Evolutionary conservation across 2,329 filamentous ascomycete species (phyloP).

Genomic region (Coniochaeta ligniaria): DNA sequence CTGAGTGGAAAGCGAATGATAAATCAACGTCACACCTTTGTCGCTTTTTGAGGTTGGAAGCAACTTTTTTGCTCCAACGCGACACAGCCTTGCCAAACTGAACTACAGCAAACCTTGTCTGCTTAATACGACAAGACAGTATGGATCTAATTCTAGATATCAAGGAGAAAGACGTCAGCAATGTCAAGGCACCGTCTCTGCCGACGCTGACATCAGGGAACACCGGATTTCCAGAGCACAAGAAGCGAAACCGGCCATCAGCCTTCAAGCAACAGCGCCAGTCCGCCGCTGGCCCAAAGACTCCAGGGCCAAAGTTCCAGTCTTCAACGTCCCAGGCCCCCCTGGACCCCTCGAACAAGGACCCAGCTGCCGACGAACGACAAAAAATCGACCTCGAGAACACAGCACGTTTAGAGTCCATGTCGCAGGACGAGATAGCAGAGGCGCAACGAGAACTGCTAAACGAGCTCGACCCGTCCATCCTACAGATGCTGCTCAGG

Average conservation of each 20-base stretch:
- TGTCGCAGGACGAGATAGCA: slow-evolving; percentile 78
- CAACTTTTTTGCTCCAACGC: background rate
- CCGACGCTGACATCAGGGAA: slow-evolving; percentile 49
- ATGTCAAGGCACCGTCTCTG: slow-evolving; percentile 55
- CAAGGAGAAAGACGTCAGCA: slow-evolving; percentile 60
- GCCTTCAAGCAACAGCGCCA: slow-evolving; percentile 68
- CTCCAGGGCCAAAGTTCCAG: background rate
- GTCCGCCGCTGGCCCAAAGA: background rate
- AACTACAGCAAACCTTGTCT: background rate
- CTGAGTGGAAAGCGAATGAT: background rate
- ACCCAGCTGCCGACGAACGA: slow-evolving; percentile 49
- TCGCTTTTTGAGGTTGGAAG: background rate
- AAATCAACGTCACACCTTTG: background rate
- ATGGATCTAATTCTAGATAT: slow-evolving; percentile 63
- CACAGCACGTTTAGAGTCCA: slow-evolving; percentile 59
- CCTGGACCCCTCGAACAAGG: background rate
- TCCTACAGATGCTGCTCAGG: slow-evolving; percentile 70
- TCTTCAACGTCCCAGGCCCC: background rate
- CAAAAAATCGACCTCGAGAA: slow-evolving; percentile 79
- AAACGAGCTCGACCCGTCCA: slow-evolving; percentile 62
- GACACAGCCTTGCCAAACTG: background rate
- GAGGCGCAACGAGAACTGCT: slow-evolving; percentile 76
- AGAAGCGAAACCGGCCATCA: slow-evolving; percentile 65
- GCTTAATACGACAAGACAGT: background rate
- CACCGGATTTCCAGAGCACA: slow-evolving; percentile 84